Evolutionary conservation across 1,284 basidiomycete genomes (phyloP).

Genomic region (Trametes hirsuta): DNA sequence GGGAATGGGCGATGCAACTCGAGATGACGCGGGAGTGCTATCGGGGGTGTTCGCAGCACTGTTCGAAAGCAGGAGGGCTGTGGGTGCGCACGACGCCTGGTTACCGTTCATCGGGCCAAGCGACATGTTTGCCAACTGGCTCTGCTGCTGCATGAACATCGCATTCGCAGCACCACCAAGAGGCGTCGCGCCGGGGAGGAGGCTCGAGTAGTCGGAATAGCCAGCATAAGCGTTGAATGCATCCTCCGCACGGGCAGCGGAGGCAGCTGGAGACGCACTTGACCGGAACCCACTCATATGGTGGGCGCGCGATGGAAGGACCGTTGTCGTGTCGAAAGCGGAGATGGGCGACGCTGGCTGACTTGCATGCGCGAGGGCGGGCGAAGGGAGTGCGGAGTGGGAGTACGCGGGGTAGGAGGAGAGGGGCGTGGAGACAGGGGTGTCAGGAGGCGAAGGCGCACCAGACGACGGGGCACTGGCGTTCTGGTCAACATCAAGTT

Average conservation of each 20-base stretch:
- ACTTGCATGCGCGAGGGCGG: slow-evolving; percentile 48
- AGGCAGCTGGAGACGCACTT: slow-evolving; percentile 11
- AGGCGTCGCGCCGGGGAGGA: slow-evolving; percentile 59
- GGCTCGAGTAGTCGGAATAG: slow-evolving; percentile 66
- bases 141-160: slow-evolving; percentile 35
- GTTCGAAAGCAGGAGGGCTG: slow-evolving; percentile 60
- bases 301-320: slow-evolving; percentile 43
- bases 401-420: slow-evolving; percentile 49
- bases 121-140: slow-evolving; percentile 27
- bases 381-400: slow-evolving; percentile 33
- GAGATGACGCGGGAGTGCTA: slow-evolving; percentile 46
- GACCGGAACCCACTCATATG: slow-evolving; percentile 32
- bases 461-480: slow-evolving; percentile 41
- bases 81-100: slow-evolving; percentile 55
- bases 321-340: slow-evolving; percentile 51
- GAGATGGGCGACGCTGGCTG: slow-evolving; percentile 41
- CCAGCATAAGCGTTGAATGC: slow-evolving; percentile 49
- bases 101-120: slow-evolving; percentile 35
- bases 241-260: slow-evolving; percentile 29
- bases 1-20: slow-evolving; percentile 43
- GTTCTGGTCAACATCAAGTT: slow-evolving; percentile 61
- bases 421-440: slow-evolving; percentile 45
- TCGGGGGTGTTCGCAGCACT: slow-evolving; percentile 42
- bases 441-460: slow-evolving; percentile 42
- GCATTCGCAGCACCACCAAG: slow-evolving; percentile 33